Base-by-base conservation (phyloP, 1,284 basidiomycete genomes). In the Porogramme epimiltina region DNA sequence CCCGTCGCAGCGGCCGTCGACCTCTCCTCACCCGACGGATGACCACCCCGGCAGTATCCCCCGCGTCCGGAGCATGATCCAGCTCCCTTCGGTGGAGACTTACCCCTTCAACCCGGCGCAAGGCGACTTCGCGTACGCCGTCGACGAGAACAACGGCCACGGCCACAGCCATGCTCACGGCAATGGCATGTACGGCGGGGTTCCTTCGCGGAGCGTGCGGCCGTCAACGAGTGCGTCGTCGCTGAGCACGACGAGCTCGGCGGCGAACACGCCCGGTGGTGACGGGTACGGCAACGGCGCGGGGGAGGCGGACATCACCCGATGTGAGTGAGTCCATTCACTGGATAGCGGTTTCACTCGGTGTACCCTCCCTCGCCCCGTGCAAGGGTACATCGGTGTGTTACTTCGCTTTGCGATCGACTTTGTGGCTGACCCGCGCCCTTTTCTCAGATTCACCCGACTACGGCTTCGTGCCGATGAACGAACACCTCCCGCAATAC, bases 201-300 rank as follows among this genome's bases (percentile, higher is more conserved):
- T 64, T 51, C 65, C 63, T 18, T 54, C 66, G 53, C 67, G 72
- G 52, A 68, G 65, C 57, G 73, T 80, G 49, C 80, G 88, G 49
- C 89, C 89, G 25, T 87, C 85, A 52, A 90, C 89, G 34, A 84
- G 85, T 43, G 81, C 87, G 9, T 87, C 85, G 49, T 88, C 85
- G 39, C 81, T 85, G 46, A 85, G 89, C 69, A 87, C 89, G 42
- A 86, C 87, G 63, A 91, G 88, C 34, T 89, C 89, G n/a, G 89
- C 89, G 34, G 74, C 80, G 51, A 81, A 74, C 60, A 69, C 82
- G 47, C 66, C 62, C 18, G 77, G 79, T 43, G 81, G 81, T 43
- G 81, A 80, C 60, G 81, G 81, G 52, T 80, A 77, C 59, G 76
- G 77, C 39, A 51, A 84, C 81, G 64, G 81, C 34, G 55, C 52